Evolutionary conservation across 2,329 filamentous ascomycete genomes (phyloP).

Genomic region (Monilinia fructigena): DNA sequence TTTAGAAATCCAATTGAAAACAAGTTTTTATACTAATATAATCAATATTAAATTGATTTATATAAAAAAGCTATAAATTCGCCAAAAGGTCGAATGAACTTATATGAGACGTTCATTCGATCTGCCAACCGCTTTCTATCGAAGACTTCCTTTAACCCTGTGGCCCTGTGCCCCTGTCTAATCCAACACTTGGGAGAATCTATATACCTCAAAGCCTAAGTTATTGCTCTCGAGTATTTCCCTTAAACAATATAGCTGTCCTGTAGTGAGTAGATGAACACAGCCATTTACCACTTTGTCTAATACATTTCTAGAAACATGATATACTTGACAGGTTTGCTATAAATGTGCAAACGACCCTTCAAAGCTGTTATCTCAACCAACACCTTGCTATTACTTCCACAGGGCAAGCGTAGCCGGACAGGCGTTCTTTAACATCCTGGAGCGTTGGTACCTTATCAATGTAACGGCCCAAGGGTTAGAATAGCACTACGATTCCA

Average conservation of each 20-base stretch:
- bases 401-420: background rate
- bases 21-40: too few relatives aligned
- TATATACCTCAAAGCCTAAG: background rate
- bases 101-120: too few relatives aligned
- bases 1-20: too few relatives aligned
- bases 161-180: too few relatives aligned
- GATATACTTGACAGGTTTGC: background rate
- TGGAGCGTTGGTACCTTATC: slow-evolving; percentile 6
- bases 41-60: too few relatives aligned
- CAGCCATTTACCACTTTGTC: background rate
- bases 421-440: background rate
- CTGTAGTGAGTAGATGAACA: background rate
- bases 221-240: background rate
- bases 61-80: too few relatives aligned
- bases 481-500: slow-evolving; percentile 2
- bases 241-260: background rate
- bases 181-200: background rate
- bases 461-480: background rate
- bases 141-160: too few relatives aligned
- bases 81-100: too few relatives aligned
- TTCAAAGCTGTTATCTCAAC: background rate
- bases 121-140: too few relatives aligned
- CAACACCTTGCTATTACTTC: too few relatives aligned
- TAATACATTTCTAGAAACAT: background rate
- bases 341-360: background rate